These are phyloP conservation scores for Fusarium vanettenii DNA, from an alignment of 2,329 filamentous ascomycete species.

Conservation along the genomic window DNA sequence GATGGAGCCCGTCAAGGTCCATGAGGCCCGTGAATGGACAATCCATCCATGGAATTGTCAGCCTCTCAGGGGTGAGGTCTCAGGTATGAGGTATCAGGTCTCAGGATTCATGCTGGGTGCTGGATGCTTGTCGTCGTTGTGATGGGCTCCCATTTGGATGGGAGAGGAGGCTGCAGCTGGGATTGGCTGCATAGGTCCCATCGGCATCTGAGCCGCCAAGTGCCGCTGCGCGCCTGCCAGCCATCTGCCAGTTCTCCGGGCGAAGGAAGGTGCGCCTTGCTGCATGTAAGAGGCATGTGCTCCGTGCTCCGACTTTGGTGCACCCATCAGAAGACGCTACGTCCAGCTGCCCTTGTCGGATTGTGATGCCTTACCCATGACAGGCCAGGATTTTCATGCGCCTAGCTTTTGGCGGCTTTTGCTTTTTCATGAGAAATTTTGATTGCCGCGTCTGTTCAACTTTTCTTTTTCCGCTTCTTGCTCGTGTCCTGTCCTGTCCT, in stretches of 20 bases:
- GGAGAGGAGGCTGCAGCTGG: slow-evolving; percentile 15
- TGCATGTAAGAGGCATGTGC: slow-evolving; percentile 1
- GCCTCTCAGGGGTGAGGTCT: slow-evolving; percentile 16
- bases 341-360: not conserved
- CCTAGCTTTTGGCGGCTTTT: not conserved
- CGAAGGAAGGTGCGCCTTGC: slow-evolving; percentile 1
- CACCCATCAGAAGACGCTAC: not conserved
- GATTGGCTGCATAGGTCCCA: slow-evolving; percentile 33
- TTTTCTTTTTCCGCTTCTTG: not conserved
- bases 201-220: slow-evolving; percentile 33
- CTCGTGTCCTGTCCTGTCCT: not conserved
- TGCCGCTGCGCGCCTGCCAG: slow-evolving; percentile 19
- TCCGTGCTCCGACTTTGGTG: not conserved
- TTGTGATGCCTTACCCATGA: slow-evolving; percentile 12
- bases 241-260: not conserved
- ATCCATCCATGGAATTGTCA: slow-evolving; percentile 5
- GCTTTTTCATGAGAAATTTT: not conserved
- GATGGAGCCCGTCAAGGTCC: slow-evolving; percentile 25
- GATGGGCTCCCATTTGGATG: slow-evolving; percentile 12
- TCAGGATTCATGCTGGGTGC: slow-evolving; percentile 12
- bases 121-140: slow-evolving; percentile 11
- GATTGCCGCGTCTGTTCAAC: not conserved
- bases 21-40: not conserved
- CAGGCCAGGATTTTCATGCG: not conserved
- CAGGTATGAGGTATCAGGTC: slow-evolving; percentile 3